Conservation (phyloP, 2,329 filamentous ascomycete genomes). For the Hypoxylon sp. region DNA sequence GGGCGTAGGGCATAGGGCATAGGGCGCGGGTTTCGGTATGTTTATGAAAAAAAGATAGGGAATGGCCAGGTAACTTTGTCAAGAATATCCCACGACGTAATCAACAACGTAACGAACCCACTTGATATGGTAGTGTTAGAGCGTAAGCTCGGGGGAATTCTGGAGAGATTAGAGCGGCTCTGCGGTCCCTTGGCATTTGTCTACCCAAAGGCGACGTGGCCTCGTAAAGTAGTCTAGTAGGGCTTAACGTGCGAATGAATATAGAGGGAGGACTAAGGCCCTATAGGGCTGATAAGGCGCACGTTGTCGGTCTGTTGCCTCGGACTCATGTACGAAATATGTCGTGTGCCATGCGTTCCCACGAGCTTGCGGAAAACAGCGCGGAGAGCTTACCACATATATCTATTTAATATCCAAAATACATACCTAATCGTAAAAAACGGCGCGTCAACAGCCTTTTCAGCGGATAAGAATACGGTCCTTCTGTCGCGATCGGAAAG, state of each 20-base stretch:
- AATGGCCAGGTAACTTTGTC: constrained; percentile 1
- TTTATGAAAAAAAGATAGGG: neutral
- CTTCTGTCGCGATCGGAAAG: constrained; percentile 24
- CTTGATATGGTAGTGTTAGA: constrained; percentile 9
- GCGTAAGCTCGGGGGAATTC: constrained; percentile 39
- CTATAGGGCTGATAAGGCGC: constrained; percentile 38
- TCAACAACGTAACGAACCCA: constrained; percentile 18
- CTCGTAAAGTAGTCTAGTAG: constrained; percentile 20
- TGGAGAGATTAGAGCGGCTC: constrained; percentile 22
- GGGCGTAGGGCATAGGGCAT: constrained; percentile 4
- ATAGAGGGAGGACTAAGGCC: too few relatives aligned
- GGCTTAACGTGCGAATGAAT: constrained; percentile 5
- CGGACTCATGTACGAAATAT: constrained; percentile 15
- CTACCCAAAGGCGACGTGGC: constrained; percentile 31
- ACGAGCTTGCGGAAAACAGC: constrained; percentile 1
- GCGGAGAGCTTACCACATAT: neutral
- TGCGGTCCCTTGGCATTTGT: constrained; percentile 11
- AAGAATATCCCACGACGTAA: constrained; percentile 15
- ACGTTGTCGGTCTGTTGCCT: constrained; percentile 15
- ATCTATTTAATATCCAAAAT: constrained; percentile 17
- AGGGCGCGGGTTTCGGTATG: constrained; percentile 17
- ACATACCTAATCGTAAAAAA: constrained; percentile 17
- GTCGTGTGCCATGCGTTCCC: constrained; percentile 9
- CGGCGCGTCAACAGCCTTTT: neutral
- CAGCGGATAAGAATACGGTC: constrained; percentile 2